Conservation (phyloP, 75 land plant genomes). For the Pseudotsuga menziesii region DNA sequence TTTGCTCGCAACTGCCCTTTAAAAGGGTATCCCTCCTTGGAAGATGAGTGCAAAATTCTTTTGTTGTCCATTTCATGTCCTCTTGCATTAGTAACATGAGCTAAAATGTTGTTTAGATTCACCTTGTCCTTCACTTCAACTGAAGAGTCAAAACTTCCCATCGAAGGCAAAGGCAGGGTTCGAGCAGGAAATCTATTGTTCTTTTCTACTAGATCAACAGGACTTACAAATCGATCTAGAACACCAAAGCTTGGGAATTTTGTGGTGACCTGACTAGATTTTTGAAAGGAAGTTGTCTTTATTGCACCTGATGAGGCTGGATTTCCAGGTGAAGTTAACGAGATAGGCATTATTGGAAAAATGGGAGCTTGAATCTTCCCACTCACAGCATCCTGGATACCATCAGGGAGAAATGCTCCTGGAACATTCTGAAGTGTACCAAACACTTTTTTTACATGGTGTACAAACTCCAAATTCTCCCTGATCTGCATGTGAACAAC, state of each 20-base stretch:
- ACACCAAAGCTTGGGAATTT: neutral
- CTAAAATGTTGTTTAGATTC: conserved; percentile 1
- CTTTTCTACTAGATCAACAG: neutral
- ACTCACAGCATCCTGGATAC: conserved; percentile 10
- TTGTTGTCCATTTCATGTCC: neutral
- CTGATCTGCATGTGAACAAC: conserved; percentile 37
- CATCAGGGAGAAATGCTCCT: conserved; percentile 24
- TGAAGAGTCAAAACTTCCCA: neutral
- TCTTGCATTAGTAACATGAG: neutral
- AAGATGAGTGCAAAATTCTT: neutral
- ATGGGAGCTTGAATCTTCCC: neutral
- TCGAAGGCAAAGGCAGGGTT: neutral
- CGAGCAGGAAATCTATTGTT: neutral
- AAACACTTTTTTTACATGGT: conserved; percentile 49
- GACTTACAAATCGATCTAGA: conserved; percentile 5
- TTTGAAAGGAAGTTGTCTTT: conserved; percentile 2
- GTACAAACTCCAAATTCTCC: conserved; percentile 52
- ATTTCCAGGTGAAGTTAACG: neutral
- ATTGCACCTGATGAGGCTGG: neutral
- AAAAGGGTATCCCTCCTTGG: neutral
- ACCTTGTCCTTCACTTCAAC: neutral
- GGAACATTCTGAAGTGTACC: conserved; percentile 30
- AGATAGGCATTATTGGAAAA: conserved; percentile 2
- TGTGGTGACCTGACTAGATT: neutral
- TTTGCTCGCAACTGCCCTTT: neutral